Base-by-base conservation (phyloP, 2,329 filamentous ascomycete species). In the Calonectria naviculata region DNA sequence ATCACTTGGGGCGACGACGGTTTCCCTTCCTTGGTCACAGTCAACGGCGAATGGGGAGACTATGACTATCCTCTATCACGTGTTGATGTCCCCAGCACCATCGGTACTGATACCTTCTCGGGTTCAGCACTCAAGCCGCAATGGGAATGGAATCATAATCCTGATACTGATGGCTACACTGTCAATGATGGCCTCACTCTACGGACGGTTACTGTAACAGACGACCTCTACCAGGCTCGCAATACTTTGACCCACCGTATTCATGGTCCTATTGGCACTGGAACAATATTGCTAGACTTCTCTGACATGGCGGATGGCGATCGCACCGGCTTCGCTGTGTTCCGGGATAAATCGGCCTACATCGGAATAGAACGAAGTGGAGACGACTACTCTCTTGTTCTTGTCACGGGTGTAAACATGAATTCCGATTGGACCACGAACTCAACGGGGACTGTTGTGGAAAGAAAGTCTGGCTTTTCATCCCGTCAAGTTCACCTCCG, bases 111-210 rank as follows among this genome's bases (percentile, higher is more conserved):
- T 70, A 78, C 70, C 0, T 91, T 91, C 72, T 60, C 72, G 0
- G 86, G 85, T 0, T 75, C 80, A 0, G 72, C 79, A 0, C 81
- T 91, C 1, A 78, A 81, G 8, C 82, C 83, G 0, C 80, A 85
- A 2, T 91, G 88, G 87, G 89, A 91, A 77, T 91, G 89, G 89
- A 92, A 91, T 75, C 89, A 91, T 73, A 91, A 91, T 77, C 89
- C 89, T 0, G 88, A 91, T 67, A 83, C 79, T 1, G 81, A 78
- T 12, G 86, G 84, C 10, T 91, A 80, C 74, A 78, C 75, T 2
- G 81, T 89, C 13, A 78, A 82, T 46, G 80, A 85, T 34, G 86
- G 87, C 2, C 75, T 91, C 3, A 83, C 81, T 0, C 81, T 91
- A 1, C 80, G 78, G 31, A 87, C 89, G 2, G 87, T 86, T 1